Evolutionary conservation across 106 monocot genomes (phyloP).

Genomic region (Platanthera guangdongensis): DNA sequence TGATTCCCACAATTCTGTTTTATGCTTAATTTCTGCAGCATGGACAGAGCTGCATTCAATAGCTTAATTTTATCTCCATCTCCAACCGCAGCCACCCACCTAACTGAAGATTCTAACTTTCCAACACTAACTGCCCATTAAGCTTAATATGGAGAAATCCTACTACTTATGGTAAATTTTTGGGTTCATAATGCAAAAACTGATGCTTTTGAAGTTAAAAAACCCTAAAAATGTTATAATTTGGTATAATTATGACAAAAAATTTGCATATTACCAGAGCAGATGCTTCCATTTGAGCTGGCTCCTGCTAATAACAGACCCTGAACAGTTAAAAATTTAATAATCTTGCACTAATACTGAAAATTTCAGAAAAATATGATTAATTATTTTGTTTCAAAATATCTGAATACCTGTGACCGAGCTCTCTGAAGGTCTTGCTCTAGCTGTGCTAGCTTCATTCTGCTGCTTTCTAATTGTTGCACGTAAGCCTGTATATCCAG

Average conservation of each 20-base stretch:
- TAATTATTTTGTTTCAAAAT: not conserved
- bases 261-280: conserved; percentile 44
- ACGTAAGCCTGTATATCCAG: conserved; percentile 50
- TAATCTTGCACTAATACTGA: not conserved
- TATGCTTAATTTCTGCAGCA: too few relatives aligned
- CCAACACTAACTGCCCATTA: too few relatives aligned
- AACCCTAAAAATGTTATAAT: too few relatives aligned
- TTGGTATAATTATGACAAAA: not conserved
- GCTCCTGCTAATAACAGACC: conserved; percentile 59
- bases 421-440: conserved; percentile 77
- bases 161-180: too few relatives aligned
- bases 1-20: too few relatives aligned
- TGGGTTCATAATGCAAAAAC: too few relatives aligned
- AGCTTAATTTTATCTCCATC: too few relatives aligned
- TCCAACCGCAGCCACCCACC: too few relatives aligned
- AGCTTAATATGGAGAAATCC: too few relatives aligned
- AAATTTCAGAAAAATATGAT: not conserved
- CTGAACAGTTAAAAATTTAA: conserved; percentile 15
- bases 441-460: conserved; percentile 46
- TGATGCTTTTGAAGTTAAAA: too few relatives aligned
- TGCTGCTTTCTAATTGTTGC: conserved; percentile 65
- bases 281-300: conserved; percentile 47
- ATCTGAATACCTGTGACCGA: conserved; percentile 46
- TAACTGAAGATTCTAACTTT: too few relatives aligned
- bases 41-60: too few relatives aligned